phyloP scores from a whole-genome alignment of 345 rosid genomes.

The Schrenkiella parvula region DNA sequence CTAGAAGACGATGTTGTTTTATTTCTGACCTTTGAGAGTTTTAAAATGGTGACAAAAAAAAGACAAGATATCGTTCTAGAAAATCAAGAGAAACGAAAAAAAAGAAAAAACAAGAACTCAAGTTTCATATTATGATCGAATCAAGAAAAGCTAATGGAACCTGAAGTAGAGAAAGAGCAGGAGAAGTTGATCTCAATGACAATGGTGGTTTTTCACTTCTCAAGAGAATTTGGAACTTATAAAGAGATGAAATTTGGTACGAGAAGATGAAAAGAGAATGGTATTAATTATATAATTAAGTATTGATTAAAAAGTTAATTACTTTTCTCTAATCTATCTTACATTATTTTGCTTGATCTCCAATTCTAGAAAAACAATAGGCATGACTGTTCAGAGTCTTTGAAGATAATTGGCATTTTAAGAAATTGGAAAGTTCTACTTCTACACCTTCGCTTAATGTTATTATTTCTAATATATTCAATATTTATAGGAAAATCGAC shows the following conservation, averaged over 20 bases:
- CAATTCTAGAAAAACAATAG: neutral
- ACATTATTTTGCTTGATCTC: neutral
- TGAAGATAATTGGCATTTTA: neutral
- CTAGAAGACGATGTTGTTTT: neutral
- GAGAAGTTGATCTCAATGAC: neutral
- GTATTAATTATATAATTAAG: neutral
- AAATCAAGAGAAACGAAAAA: neutral
- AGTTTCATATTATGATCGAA: neutral
- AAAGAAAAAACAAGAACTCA: neutral
- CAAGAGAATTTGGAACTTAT: neutral
- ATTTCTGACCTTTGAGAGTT: neutral
- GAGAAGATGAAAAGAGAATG: neutral
- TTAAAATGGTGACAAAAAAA: neutral
- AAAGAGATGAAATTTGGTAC: neutral
- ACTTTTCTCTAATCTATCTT: too few relatives aligned
- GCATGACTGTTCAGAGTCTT: neutral
- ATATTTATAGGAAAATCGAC: neutral
- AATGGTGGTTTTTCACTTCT: neutral
- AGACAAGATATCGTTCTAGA: neutral
- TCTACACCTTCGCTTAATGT: too few relatives aligned
- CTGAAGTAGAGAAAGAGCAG: neutral
- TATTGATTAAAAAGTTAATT: too few relatives aligned
- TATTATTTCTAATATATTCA: too few relatives aligned
- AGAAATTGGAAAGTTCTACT: neutral
- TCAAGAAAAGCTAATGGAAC: neutral